Evolutionary conservation across 768 basidiomycete species (phyloP).

Genomic region (Leccinum variicolor): DNA sequence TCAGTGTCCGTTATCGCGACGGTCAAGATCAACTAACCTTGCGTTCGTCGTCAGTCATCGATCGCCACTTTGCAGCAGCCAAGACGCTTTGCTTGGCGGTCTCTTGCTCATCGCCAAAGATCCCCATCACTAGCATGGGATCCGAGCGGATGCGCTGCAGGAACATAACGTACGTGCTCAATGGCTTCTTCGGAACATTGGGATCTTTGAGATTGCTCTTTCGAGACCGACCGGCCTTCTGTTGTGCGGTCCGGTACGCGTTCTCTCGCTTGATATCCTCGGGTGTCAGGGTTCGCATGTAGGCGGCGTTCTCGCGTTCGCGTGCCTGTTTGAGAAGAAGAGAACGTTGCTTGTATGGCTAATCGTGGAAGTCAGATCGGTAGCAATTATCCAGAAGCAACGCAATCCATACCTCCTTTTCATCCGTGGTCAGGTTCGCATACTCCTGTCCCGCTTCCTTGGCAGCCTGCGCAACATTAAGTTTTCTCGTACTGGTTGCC

Average conservation of each 20-base stretch:
- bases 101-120: constrained; percentile 89
- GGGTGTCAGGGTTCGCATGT: constrained; percentile 86
- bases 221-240: constrained; percentile 88
- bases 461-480: constrained; percentile 93
- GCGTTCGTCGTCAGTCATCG: constrained; percentile 90
- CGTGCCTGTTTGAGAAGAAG: constrained; percentile 81
- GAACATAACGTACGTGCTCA: constrained; percentile 95
- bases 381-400: constrained; percentile 23
- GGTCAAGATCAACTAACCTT: constrained; percentile 55
- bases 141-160: constrained; percentile 85
- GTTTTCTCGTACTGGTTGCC: constrained; percentile 73
- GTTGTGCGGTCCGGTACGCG: constrained; percentile 83
- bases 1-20: constrained; percentile 11
- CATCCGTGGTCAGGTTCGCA: constrained; percentile 67
- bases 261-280: constrained; percentile 96
- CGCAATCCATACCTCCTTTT: constrained; percentile 69
- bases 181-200: constrained; percentile 94
- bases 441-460: constrained; percentile 94
- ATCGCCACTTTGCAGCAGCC: constrained; percentile 90
- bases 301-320: constrained; percentile 76
- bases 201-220: constrained; percentile 96
- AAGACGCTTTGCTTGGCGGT: constrained; percentile 94
- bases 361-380: constrained; percentile 22
- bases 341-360: constrained; percentile 87
- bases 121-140: constrained; percentile 64